Percentiles rank a stretch among this genome's conserved stretches.
Conservation (phyloP, 805 yeast species). For the Helenozyma baotianmanensis region DNA sequence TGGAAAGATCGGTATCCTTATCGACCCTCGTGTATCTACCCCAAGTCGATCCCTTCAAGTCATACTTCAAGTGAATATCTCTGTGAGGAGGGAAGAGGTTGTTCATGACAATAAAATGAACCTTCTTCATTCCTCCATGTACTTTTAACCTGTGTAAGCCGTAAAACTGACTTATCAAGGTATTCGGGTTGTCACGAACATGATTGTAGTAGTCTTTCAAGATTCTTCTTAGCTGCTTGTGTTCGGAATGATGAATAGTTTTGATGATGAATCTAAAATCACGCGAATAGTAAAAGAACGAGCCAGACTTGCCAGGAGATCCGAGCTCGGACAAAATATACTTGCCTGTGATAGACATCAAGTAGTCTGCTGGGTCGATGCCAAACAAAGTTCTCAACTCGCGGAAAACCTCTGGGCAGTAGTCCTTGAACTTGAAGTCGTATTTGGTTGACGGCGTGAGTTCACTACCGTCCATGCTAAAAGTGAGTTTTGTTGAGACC, state of each 20-base stretch:
- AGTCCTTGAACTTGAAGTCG: conserved; percentile 95
- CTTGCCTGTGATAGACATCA: conserved; percentile 87
- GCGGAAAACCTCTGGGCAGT: conserved; percentile 89
- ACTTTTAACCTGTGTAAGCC: conserved; percentile 92
- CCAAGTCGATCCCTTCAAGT: conserved; percentile 87
- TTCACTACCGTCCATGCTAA: conserved; percentile 83
- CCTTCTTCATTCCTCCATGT: conserved; percentile 68
- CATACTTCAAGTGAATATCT: conserved; percentile 80
- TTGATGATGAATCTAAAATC: conserved; percentile 93
- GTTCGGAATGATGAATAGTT: conserved; percentile 92
- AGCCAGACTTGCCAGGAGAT: conserved; percentile 96
- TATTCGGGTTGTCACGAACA: conserved; percentile 78
- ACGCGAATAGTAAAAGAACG: conserved; percentile 90
- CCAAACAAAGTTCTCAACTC: conserved; percentile 77
- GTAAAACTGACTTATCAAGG: conserved; percentile 90
- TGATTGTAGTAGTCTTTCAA: conserved; percentile 76
- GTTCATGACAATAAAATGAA: conserved; percentile 95
- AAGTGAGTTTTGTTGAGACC: conserved; percentile 73
- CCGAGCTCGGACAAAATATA: conserved; percentile 88
- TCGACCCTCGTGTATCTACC: conserved; percentile 59
- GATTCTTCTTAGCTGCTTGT: conserved; percentile 70
- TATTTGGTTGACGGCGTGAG: conserved; percentile 90
- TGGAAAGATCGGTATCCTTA: conserved; percentile 23
- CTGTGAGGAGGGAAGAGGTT: conserved; percentile 92
- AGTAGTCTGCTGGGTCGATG: conserved; percentile 92